Base-by-base conservation (phyloP, 345 rosid genomes). In the Limnanthes douglasii region DNA sequence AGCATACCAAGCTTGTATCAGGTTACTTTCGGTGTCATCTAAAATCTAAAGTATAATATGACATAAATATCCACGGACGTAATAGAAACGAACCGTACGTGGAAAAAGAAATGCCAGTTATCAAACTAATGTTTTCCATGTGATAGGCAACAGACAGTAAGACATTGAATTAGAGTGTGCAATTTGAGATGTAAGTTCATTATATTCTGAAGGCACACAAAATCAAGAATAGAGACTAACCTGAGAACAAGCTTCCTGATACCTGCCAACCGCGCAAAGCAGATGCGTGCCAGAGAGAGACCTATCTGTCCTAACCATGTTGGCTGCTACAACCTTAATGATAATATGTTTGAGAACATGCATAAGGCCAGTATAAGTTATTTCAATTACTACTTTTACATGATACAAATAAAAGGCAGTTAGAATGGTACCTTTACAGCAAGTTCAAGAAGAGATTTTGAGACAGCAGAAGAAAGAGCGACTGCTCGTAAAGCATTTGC, bases 191-290 rank as follows among this genome's bases (percentile, higher is more conserved):
- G n/a, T n/a, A n/a, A n/a, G n/a, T n/a, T n/a, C n/a, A n/a, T n/a
- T n/a, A n/a, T n/a, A n/a, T n/a, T n/a, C n/a, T n/a, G n/a, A 10
- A 28, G 1, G 12, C 6, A 28, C 32, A 28, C 4, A n/a, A 6
- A 28, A 28, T 28, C 26, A 19, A 44, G 43, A 41, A 41, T 33
- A 26, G 38, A 59, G 43, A 33, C 62, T 37, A 60, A 83, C 94
- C 95, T 88, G 97, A 36, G 97, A 88, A 72, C 97, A 88, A 49
- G 97, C 95, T 64, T 88, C 97, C 50, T 79, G 97, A 61, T 88
- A 64, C 53, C 93, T 79, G 51, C 97, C 97, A 41, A 88, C 97
- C 9, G 95, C 95, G 54, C 97, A 83, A 15, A 83, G 76, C 54
- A 88, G 95, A 70, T 88, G 97, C 38, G 69, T 88, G 51, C 86